phyloP scores from a whole-genome alignment of 805 yeast species.

The Ogataea ganodermae region DNA sequence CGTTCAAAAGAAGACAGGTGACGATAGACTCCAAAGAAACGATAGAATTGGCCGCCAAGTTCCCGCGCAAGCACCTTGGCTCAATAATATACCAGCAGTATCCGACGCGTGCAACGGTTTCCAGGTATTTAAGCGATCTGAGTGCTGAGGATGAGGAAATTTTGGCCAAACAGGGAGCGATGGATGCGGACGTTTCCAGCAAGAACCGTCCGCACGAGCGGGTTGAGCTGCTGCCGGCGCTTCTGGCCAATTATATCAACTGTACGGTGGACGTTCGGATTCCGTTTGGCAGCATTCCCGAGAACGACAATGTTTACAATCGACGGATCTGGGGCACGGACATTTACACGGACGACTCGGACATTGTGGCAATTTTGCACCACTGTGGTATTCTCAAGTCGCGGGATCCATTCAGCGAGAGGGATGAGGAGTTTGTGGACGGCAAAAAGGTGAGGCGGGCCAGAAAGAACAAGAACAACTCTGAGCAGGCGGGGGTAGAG shows the following conservation, averaged over 20 bases:
- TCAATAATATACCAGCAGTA: slow-evolving; percentile 57
- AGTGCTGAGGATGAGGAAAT: slow-evolving; percentile 22
- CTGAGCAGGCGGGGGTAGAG: no score
- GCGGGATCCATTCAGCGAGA: slow-evolving; percentile 27
- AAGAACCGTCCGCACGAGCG: slow-evolving; percentile 32
- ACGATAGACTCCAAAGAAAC: slow-evolving; percentile 43
- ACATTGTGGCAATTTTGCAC: slow-evolving; percentile 68
- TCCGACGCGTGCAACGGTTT: slow-evolving; percentile 47
- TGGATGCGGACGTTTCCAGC: slow-evolving; percentile 1
- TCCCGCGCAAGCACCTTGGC: slow-evolving; percentile 53
- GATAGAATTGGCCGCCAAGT: slow-evolving; percentile 39
- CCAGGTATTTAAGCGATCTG: slow-evolving; percentile 23
- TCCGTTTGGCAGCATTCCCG: slow-evolving; percentile 45
- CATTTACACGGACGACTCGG: slow-evolving; percentile 92
- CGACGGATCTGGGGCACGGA: slow-evolving; percentile 87
- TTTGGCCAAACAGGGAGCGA: slow-evolving; percentile 11
- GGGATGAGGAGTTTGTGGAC: slow-evolving; percentile 1
- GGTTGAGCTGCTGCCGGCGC: slow-evolving; percentile 33
- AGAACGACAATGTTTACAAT: slow-evolving; percentile 46
- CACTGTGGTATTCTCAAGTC: slow-evolving; percentile 70
- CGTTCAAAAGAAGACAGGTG: slow-evolving; percentile 11
- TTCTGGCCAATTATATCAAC: slow-evolving; percentile 43
- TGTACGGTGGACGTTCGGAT: slow-evolving; percentile 56
- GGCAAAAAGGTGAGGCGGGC: not conserved
- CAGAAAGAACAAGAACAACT: not conserved